Conservation (phyloP, 345 rosid genomes). For the Corchorus capsularis region DNA sequence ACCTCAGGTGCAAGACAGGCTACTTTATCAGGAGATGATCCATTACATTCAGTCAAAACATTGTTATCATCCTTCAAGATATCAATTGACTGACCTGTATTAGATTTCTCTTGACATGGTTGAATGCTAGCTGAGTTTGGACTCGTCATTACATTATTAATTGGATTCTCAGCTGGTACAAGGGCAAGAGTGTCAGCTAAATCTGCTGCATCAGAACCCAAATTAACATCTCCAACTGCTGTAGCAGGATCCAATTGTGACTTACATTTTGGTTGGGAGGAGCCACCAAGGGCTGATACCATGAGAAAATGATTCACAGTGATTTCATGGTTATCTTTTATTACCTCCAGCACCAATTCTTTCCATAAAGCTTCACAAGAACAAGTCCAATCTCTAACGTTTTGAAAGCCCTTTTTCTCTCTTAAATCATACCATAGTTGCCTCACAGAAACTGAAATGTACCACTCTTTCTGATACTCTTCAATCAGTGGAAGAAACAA, state of each 20-base stretch:
- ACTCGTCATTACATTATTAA: slow-evolving; percentile 11
- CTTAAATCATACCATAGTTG: slow-evolving; percentile 83
- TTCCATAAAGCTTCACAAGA: slow-evolving; percentile 35
- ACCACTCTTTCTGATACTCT: slow-evolving; percentile 36
- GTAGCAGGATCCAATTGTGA: slow-evolving; percentile 17
- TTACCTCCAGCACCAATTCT: slow-evolving; percentile 50
- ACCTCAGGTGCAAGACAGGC: slow-evolving; percentile 25
- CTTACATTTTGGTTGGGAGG: slow-evolving; percentile 25
- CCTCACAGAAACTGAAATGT: slow-evolving; percentile 55
- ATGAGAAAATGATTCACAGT: slow-evolving; percentile 29
- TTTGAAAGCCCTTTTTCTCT: slow-evolving; percentile 42
- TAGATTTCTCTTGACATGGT: slow-evolving; percentile 19
- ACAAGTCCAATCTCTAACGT: slow-evolving; percentile 52
- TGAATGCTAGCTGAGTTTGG: neutral
- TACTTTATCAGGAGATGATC: slow-evolving; percentile 22
- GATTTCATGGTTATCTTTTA: slow-evolving; percentile 45
- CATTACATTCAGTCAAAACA: slow-evolving; percentile 28
- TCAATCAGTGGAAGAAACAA: slow-evolving; percentile 63
- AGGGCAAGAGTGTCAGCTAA: slow-evolving; percentile 7
- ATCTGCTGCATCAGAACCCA: slow-evolving; percentile 19
- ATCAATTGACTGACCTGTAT: slow-evolving; percentile 7
- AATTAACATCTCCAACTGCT: slow-evolving; percentile 10
- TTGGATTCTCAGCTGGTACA: slow-evolving; percentile 20
- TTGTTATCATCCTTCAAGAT: slow-evolving; percentile 18
- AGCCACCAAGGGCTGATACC: slow-evolving; percentile 23